Conservation (phyloP, 2,329 filamentous ascomycete genomes). For the Ophiobolus disseminans region DNA sequence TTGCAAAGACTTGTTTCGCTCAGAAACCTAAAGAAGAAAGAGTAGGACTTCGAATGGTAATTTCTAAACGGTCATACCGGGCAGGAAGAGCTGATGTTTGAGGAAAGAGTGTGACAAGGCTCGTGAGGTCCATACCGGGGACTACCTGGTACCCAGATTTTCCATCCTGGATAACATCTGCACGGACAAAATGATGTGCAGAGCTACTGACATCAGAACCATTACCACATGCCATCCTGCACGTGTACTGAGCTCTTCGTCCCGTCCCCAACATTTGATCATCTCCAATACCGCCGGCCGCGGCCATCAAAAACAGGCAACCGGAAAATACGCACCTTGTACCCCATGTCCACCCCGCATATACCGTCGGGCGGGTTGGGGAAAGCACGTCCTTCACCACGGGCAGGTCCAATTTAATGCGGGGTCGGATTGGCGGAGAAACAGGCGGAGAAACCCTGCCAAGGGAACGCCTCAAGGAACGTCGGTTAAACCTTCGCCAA, state of each 20-base stretch:
- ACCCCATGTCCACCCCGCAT: slow-evolving; percentile 4
- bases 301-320: neutral
- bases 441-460: slow-evolving; percentile 5
- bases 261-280: neutral
- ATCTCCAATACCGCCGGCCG: neutral
- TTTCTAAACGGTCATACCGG: no score
- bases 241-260: neutral
- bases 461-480: slow-evolving; percentile 18
- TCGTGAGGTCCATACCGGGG: no score
- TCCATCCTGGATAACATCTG: no score
- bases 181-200: no score
- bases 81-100: no score
- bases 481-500: slow-evolving; percentile 16
- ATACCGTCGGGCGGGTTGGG: slow-evolving; percentile 1
- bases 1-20: no score
- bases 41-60: no score
- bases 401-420: neutral
- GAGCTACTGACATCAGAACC: no score
- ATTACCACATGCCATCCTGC: neutral
- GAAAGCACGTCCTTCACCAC: neutral
- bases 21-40: no score
- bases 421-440: slow-evolving; percentile 22
- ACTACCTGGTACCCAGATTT: no score
- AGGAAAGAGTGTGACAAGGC: no score
- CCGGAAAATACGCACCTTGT: neutral